Conservation (phyloP, 1,284 basidiomycete species). For the Fereydounia khargensis region DNA sequence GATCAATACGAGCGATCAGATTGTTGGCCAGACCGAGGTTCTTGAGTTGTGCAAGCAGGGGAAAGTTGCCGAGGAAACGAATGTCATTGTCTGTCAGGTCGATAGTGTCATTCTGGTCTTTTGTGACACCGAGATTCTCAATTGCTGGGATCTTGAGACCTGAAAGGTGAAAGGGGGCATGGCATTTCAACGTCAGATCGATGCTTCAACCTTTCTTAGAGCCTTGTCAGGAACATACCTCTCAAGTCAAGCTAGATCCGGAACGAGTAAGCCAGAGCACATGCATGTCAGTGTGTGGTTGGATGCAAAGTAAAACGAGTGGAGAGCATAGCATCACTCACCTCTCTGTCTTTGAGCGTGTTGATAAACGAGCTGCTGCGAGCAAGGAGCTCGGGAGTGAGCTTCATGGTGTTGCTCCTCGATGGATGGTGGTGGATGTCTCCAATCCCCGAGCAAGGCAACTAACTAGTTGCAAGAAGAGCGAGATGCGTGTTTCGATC, state of each 20-base stretch:
- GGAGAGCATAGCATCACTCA: conserved; percentile 86
- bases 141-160: conserved; percentile 91
- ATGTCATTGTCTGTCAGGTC: conserved; percentile 97
- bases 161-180: conserved; percentile 51
- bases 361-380: conserved; percentile 77
- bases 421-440: no score
- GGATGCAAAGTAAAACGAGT: no score
- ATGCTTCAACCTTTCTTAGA: no score
- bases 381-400: conserved; percentile 83
- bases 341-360: conserved; percentile 86
- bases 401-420: conserved; percentile 77
- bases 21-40: conserved; percentile 84
- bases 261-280: no score
- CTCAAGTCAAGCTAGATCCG: conserved; percentile 3
- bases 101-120: conserved; percentile 90
- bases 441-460: no score
- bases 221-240: conserved; percentile 12
- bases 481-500: no score
- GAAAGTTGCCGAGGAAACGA: conserved; percentile 78
- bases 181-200: conserved; percentile 22
- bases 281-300: no score
- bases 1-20: conserved; percentile 76
- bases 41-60: conserved; percentile 73
- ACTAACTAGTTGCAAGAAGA: no score
- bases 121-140: conserved; percentile 97